These are phyloP conservation scores for Chrysoporthe puriensis DNA, from an alignment of 2,329 filamentous ascomycete genomes.

Conservation along the genomic window DNA sequence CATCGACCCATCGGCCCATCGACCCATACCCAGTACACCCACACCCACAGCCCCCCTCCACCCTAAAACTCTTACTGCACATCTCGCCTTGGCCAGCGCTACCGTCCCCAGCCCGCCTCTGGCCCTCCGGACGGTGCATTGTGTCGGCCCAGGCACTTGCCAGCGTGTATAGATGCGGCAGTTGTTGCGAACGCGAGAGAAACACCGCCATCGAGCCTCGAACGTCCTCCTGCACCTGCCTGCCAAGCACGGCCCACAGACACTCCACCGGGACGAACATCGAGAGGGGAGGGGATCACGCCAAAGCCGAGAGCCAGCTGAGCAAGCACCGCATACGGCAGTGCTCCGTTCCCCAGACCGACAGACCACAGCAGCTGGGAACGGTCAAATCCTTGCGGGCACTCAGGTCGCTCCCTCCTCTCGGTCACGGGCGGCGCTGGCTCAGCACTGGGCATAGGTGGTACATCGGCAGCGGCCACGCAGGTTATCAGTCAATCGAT, in stretches of 20 bases:
- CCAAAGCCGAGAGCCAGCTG: conserved; percentile 4
- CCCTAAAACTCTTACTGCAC: conserved; percentile 15
- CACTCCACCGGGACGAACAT: not conserved
- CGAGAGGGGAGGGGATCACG: not conserved
- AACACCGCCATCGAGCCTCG: not conserved
- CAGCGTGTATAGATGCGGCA: not conserved
- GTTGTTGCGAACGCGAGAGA: not conserved
- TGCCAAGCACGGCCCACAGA: conserved; percentile 9
- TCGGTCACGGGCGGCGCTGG: not conserved
- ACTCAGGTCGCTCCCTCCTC: not conserved
- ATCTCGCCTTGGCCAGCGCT: conserved; percentile 10
- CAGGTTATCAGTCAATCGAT: conserved; percentile 5
- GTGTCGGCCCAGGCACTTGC: not conserved
- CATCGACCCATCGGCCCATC: not conserved
- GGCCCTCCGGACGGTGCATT: not conserved
- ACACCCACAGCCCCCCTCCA: conserved; percentile 3
- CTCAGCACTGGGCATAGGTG: not conserved
- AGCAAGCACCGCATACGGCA: conserved; percentile 11
- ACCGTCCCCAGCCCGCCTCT: not conserved
- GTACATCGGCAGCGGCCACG: not conserved
- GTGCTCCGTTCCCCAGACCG: conserved; percentile 10
- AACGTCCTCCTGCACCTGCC: conserved; percentile 4
- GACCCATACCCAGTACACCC: conserved; percentile 16
- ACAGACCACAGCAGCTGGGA: conserved; percentile 4
- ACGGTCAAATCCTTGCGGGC: not conserved